Conservation (phyloP, 371 early-diverging fungal species). For the Syncephalastrum contaminatum region DNA sequence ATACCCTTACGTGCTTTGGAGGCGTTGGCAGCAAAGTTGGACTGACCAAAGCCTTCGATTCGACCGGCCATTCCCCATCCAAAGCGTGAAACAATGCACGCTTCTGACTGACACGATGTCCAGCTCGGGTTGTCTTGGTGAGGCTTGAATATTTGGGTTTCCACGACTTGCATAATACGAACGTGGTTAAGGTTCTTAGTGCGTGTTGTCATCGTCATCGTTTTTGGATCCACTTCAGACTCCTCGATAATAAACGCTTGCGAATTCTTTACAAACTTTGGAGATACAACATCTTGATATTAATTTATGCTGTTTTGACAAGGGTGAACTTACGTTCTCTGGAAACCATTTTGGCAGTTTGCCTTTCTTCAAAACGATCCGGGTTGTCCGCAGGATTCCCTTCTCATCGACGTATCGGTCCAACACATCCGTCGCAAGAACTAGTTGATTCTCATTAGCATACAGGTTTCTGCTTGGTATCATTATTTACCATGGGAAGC, state of each 20-base stretch:
- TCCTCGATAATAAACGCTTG: slow-evolving; percentile 87
- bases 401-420: slow-evolving; percentile 82
- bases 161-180: slow-evolving; percentile 90
- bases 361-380: slow-evolving; percentile 88
- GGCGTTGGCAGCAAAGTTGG: slow-evolving; percentile 82
- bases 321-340: slow-evolving; percentile 28
- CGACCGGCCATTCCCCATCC: slow-evolving; percentile 82
- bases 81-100: slow-evolving; percentile 83
- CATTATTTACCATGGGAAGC: slow-evolving; percentile 77
- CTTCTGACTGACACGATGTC: slow-evolving; percentile 83
- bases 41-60: slow-evolving; percentile 90
- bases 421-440: slow-evolving; percentile 88
- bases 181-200: slow-evolving; percentile 92
- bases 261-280: slow-evolving; percentile 66
- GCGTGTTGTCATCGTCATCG: slow-evolving; percentile 75
- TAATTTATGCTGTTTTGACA: slow-evolving; percentile 1
- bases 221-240: slow-evolving; percentile 79
- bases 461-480: too few species aligned
- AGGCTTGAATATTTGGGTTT: slow-evolving; percentile 77
- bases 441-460: slow-evolving; percentile 8
- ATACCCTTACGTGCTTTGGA: slow-evolving; percentile 85
- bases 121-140: slow-evolving; percentile 51
- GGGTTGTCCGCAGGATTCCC: slow-evolving; percentile 82
- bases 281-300: slow-evolving; percentile 3
- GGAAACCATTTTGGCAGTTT: slow-evolving; percentile 88